These are phyloP conservation scores for Begonia peltatifolia DNA, from an alignment of 306 rosid species.

Conservation along the genomic window DNA sequence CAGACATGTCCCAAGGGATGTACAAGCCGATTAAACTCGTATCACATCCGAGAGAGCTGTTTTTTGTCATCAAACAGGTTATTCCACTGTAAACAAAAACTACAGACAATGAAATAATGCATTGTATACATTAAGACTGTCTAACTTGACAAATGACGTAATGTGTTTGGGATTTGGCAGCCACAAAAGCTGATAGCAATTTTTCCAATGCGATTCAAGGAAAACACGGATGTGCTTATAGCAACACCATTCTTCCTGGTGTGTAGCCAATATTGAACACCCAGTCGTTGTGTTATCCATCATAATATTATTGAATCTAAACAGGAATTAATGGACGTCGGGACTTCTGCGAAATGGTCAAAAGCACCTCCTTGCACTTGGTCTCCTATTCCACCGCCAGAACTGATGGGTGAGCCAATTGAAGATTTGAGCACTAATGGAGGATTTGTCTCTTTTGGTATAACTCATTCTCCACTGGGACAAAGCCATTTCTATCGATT, in stretches of 20 bases:
- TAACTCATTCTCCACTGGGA: neutral
- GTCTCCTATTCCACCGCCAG: conserved; percentile 96
- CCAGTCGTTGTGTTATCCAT: conserved; percentile 1
- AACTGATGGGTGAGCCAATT: conserved; percentile 66
- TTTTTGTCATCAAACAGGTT: conserved; percentile 86
- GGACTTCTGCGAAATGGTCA: conserved; percentile 62
- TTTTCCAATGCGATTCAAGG: conserved; percentile 72
- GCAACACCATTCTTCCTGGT: conserved; percentile 92
- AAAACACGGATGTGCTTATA: conserved; percentile 56
- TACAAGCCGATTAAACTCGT: conserved; percentile 64
- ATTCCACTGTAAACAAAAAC: neutral
- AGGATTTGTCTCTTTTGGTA: conserved; percentile 87
- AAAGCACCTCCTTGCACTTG: conserved; percentile 74
- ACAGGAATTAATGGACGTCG: conserved; percentile 86
- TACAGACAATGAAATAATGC: no score
- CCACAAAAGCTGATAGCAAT: conserved; percentile 59
- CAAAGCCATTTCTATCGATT: neutral
- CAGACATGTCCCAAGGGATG: conserved; percentile 35
- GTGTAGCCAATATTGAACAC: conserved; percentile 8
- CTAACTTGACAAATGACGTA: conserved; percentile 8
- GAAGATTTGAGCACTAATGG: conserved; percentile 86
- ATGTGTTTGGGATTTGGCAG: conserved; percentile 20
- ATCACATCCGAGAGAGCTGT: conserved; percentile 78
- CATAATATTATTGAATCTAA: conserved; percentile 4
- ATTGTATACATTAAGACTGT: conserved; percentile 1